Base-by-base conservation (phyloP, 108 stramenopile species). In the Nannochloropsis oceanica region DNA sequence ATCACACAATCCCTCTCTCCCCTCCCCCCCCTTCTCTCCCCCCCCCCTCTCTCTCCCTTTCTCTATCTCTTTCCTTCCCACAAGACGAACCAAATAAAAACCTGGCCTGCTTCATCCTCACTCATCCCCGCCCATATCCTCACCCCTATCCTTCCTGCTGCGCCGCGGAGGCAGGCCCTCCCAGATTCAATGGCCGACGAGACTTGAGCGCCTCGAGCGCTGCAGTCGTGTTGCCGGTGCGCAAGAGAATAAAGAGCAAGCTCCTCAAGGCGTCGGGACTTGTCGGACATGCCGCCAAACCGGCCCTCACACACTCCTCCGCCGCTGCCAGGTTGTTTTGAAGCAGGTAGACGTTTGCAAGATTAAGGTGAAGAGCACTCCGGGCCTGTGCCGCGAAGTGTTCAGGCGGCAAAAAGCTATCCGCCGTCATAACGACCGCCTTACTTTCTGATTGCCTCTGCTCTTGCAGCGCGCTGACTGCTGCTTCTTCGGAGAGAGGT, bases 331-430 rank as follows among this genome's bases (percentile, higher is more conserved):
- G 27, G 85, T 73, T 84, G 26, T 79, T 82, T 42, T 81, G 81
- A 27, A 88, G 88, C 22, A 84, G 44, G 82, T 85, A 50, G 27
- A 81, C 84, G 27, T 34, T 84, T 13, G 84, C 88, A 12, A 88
- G 84, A 79, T 85, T 88, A 0, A 84, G 80, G 84, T 85, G 81
- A 8, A 85, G 85, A 9, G 83, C 79, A 24, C 79, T 80, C 27
- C 87, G 87, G 80, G 80, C 26, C 22, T 25, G 25, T 14, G 25
- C 25, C 9, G 80, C 26, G 20, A 26, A 25, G 13, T 81, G 80
- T 26, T 81, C 26, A 26, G 34, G 80, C 44, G 80, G 26, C 26
- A 81, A 26, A 14, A 26, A 25, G 26, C 13, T 26, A n/a, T 81
- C 42, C 42, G 82, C 80, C 79, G 82, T 43, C 27, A 73, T 27